Evolutionary conservation across 83 land plant genomes (phyloP), one percentile per base, ranked within the genome.

Genomic region (Isoetes engelmannii): DNA sequence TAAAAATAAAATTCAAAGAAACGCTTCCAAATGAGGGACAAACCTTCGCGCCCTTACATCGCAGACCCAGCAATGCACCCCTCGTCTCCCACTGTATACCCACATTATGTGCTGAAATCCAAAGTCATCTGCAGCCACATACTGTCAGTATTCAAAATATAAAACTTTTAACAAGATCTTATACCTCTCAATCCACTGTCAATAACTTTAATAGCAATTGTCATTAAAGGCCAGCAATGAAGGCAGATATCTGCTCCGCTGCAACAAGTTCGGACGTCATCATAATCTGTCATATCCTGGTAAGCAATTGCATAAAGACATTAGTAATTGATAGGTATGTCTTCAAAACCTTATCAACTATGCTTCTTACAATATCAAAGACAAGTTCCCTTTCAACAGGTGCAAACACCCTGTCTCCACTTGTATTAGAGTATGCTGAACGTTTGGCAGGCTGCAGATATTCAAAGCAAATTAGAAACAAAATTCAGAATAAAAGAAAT

Each of bases 31-130:
- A 12, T 12, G 19, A 65, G 45, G 57, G 15, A 12, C 58, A 7
- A 15, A 90, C 99, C 91, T 91, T 76, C 97, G 88, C 9, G 99
- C 99, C 74, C 84, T 85, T 45, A 82, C 66, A 80, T 95, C 99
- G 84, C 99, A 95, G 54, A 95, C 99, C 99, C 99, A 92, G 71
- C 99, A 95, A 78, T 95, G 99, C 44, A 95, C 97, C 74, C 99
- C 99, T 69, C 97, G 91, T 7, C 99, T 85, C 4, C 99, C 99
- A 92, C 99, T 95, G 54, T 83, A 95, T 13, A 86, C 99, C 99
- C 99, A 95, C 12, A 91, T 81, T 56, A 95, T 82, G 61, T 95
- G 97, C 68, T 92, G 80, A 69, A 95, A 95, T 15, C 99, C 99
- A 80, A 95, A 95, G 74, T 92, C 99, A 75, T 95, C 99, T 95